phyloP scores from a whole-genome alignment of 176 grass and related monocot genomes.

The Oropetium thomaeum region DNA sequence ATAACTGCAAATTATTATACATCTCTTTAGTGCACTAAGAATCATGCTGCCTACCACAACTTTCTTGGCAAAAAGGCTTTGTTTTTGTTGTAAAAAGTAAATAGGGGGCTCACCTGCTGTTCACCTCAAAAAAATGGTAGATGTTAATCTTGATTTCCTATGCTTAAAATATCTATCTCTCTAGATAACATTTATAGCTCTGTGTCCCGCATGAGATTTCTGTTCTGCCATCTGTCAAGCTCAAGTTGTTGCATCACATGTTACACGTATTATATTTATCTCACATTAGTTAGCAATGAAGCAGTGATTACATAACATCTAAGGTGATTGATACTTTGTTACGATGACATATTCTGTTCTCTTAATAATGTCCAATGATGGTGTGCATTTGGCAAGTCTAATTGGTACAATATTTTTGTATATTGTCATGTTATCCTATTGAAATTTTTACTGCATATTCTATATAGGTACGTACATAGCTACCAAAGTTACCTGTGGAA shows the following conservation, averaged over 20 bases:
- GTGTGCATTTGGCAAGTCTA: not conserved
- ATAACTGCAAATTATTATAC: constrained; percentile 28
- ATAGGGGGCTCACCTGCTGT: not conserved
- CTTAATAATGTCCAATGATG: not conserved
- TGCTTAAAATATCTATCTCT: not conserved
- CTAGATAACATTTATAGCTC: not conserved
- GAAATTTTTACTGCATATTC: constrained; percentile 17
- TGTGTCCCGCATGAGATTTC: not conserved
- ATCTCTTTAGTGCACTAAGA: not conserved
- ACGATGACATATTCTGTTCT: constrained; percentile 2
- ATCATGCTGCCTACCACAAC: not conserved
- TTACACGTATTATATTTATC: not conserved
- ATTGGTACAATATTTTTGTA: not conserved
- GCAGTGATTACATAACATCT: not conserved
- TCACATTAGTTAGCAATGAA: not conserved
- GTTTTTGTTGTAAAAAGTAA: not conserved
- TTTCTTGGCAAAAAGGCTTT: not conserved
- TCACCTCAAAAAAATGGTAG: not conserved
- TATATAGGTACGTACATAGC: constrained; percentile 86
- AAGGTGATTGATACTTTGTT: not conserved
- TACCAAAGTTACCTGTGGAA: constrained; percentile 99
- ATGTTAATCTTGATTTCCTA: not conserved
- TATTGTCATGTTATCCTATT: not conserved
- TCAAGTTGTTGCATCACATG: not conserved
- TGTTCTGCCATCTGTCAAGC: not conserved